Base-by-base conservation (phyloP, 441 rosid genomes). In the Bocquillonia castaneifolia region DNA sequence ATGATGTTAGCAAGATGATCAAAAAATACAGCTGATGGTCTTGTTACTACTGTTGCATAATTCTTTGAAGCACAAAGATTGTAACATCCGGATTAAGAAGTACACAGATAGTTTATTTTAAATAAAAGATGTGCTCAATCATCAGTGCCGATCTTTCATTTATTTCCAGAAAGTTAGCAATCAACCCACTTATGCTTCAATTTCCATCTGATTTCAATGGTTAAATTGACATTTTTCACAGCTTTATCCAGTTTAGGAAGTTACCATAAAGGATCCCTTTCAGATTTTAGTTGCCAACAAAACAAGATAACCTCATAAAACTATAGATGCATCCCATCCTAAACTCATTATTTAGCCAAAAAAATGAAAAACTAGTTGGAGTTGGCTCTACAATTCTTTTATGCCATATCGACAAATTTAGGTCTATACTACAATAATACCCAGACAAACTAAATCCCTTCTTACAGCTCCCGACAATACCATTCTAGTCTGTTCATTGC, bases 201-300 rank as follows among this genome's bases (percentile, higher is more conserved):
- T 14, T 25, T 6, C 47, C 13, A 50, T 34, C 29, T 50, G 12
- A 9, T 34, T 22, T 31, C 32, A 25, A 15, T 12, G 7, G 6
- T 3, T 2, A 13, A 37, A 45, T 25, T 10, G 17, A 31, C 37
- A 10, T 51, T 1, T 40, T 39, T 15, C 36, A n/a, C 25, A 4
- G 18, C 31, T 25, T 37, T 28, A 20, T 18, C 0, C 2, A 10
- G 28, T 20, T 1, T 3, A 23, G 47, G 3, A 32, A 9, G 32
- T 31, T 34, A 48, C 12, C 10, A 2, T 14, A 63, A 50, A 64
- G 22, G 5, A 0, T 14, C 25, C 42, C n/a, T 44, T 54, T 45
- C 45, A 36, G 68, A 39, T n/a, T 37, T 39, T 18, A 25, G 66
- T 54, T 20, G 17, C 61, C 25, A 48, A 52, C 23, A 61, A 54